Percentiles rank a stretch among this genome's conserved stretches.
Conservation (phyloP, 345 rosid genomes). For the Gossypium stocksii region DNA sequence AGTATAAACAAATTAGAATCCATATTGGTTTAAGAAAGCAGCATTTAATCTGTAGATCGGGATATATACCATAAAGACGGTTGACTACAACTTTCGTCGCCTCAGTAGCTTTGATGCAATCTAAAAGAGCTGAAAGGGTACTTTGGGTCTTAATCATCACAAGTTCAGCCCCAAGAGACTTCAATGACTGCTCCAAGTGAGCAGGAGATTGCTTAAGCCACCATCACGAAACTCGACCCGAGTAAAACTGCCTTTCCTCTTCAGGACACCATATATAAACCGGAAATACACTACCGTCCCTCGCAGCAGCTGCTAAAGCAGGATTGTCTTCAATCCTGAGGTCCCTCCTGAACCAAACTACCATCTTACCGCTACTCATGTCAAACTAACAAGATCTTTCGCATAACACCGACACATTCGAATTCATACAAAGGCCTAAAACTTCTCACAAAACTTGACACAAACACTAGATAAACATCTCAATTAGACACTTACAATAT, state of each 20-base stretch:
- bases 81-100: slow-evolving; percentile 83
- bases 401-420: not conserved
- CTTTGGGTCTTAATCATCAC: slow-evolving; percentile 58
- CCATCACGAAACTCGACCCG: slow-evolving; percentile 93
- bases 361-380: slow-evolving; percentile 53
- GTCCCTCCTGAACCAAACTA: slow-evolving; percentile 98
- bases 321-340: slow-evolving; percentile 94
- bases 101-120: slow-evolving; percentile 51
- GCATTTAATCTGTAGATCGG: not conserved
- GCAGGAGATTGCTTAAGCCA: slow-evolving; percentile 89
- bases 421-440: slow-evolving; percentile 9
- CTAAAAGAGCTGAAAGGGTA: slow-evolving; percentile 62
- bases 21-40: not conserved
- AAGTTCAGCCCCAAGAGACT: slow-evolving; percentile 75
- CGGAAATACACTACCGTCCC: slow-evolving; percentile 69
- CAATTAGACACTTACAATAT: not conserved
- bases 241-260: slow-evolving; percentile 86
- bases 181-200: slow-evolving; percentile 60
- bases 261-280: slow-evolving; percentile 90
- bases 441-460: not conserved
- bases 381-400: slow-evolving; percentile 16
- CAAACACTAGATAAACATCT: not conserved
- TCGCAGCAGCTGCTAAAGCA: slow-evolving; percentile 89
- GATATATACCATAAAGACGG: slow-evolving; percentile 72
- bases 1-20: not conserved